Base-by-base conservation (phyloP, 305 asterid species). In the Fraxinus nigra region DNA sequence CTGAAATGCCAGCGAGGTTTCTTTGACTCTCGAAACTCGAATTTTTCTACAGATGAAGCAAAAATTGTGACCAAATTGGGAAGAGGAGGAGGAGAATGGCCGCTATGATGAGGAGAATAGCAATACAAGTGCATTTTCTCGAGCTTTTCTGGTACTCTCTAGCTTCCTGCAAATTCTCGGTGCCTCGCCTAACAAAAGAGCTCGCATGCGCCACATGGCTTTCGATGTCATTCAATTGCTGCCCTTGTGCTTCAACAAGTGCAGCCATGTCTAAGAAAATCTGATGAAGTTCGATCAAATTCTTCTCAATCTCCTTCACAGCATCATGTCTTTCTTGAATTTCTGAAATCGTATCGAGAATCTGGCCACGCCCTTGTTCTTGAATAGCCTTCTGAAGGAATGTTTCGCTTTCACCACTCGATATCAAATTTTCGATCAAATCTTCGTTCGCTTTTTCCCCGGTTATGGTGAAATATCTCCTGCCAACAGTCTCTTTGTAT, bases 261-360 rank as follows among this genome's bases (percentile, higher is more conserved):
- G 93, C 95, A 72, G 97, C 96, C 93, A 90, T 90, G 90, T 92
- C 97, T 46, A 94, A 70, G 85, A 94, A 94, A 5, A 91, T 86
- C 85, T 94, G 97, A 82, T 92, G 98, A 32, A 94, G 91, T 85
- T 93, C 98, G 16, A 92, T 33, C 70, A 94, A 86, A 40, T 89
- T 90, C 87, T 88, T 90, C 91, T 94, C 97, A 10, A 94, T 90
- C 77, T 94, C 94, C 87, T 93, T 92, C 63, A 90, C 93, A 1
- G 94, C 96, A 76, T 94, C 93, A 81, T 87, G 96, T 79, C 98
- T 76, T 78, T 93, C 97, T 73, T 93, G 98, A 33, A 94, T 88
- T 85, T 94, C 98, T 0, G 92, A 86, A 0, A 94, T 86, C 7
- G 95, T 82, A 82, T 93, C 97, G 34, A 91, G 33, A 28, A 94